Evolutionary conservation across 352 stramenopile genomes (phyloP).

Genomic region (Halophytophthora batemanensis): DNA sequence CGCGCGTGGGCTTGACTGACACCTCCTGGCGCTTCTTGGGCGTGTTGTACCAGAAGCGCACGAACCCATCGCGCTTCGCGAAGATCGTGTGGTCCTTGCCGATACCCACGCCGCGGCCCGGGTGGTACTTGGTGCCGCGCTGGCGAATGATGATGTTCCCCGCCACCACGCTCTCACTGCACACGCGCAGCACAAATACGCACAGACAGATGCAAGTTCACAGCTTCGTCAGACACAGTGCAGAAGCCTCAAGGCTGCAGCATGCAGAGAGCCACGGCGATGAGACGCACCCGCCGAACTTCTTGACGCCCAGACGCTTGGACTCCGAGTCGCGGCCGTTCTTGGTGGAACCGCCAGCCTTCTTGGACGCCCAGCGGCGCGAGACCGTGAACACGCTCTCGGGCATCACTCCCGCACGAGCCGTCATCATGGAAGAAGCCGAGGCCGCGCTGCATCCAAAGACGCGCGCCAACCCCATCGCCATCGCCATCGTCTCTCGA

Average conservation of each 20-base stretch:
- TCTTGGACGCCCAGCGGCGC: conserved; percentile 92
- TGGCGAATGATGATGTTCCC: conserved; percentile 98
- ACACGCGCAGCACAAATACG: neutral
- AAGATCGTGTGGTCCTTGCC: conserved; percentile 95
- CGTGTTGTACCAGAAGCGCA: conserved; percentile 90
- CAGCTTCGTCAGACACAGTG: neutral
- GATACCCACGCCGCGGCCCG: conserved; percentile 92
- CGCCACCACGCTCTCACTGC: conserved; percentile 80
- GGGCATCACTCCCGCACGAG: conserved; percentile 16
- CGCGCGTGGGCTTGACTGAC: conserved; percentile 73
- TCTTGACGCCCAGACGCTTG: conserved; percentile 97
- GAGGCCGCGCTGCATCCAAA: conserved; percentile 40
- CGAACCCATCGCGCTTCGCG: conserved; percentile 81
- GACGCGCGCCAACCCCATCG: conserved; percentile 68
- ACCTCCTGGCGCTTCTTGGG: conserved; percentile 85
- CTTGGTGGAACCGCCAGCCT: conserved; percentile 95
- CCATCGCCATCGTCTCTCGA: conserved; percentile 54
- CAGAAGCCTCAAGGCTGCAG: neutral
- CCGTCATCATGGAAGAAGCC: conserved; percentile 5
- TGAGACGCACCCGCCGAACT: conserved; percentile 87
- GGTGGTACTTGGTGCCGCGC: conserved; percentile 95
- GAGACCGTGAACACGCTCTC: conserved; percentile 54
- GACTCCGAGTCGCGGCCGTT: conserved; percentile 97
- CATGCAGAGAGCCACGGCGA: neutral
- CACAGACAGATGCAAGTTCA: neutral